Evolutionary conservation across 305 asterid species (phyloP), one percentile per base, ranked within the genome.

Genomic region (Solanum aculeatissimum): DNA sequence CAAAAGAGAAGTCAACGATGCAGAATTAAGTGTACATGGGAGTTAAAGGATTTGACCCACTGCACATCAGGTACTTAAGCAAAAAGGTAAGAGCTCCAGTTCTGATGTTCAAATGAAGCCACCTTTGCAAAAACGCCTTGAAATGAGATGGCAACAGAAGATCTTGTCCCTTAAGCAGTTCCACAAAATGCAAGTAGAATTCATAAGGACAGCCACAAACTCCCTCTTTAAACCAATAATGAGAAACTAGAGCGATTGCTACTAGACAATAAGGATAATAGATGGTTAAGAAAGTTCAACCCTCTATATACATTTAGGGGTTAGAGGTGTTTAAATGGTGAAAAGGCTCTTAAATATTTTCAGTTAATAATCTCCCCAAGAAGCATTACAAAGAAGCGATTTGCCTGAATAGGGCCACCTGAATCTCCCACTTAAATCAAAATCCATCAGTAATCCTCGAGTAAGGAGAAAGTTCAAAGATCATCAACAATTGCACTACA

Each of bases 51-150:
- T 80, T 89, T 89, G 92, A 87, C 87, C 91, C 93, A 91, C 94
- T 89, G 94, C 92, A 92, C 88, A 89, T 91, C 91, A 89, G 54
- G 90, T 91, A 91, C 92, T 85, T 92, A 87, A 88, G 93, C 90
- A 90, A 85, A 69, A 87, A 92, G 88, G 94, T 85, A 86, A 86
- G 91, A 92, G 91, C 92, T 90, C 95, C 95, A 91, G 90, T 87
- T 87, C 90, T 88, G 93, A 90, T 86, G 89, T 91, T 92, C 97
- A 88, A 87, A 87, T 88, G 91, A 92, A 90, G 93, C 91, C 89
- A 89, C 89, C 92, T 89, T 89, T 83, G 90, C 91, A 88, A 68
- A 88, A 88, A 90, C 9, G 89, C 93, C 92, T 88, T 90, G 91
- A 89, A 88, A 92, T 86, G 79, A 90, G 90, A 90, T 82, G 87